Base-by-base conservation (phyloP, 1,284 basidiomycete species). In the Tylopilus orsonianus region DNA sequence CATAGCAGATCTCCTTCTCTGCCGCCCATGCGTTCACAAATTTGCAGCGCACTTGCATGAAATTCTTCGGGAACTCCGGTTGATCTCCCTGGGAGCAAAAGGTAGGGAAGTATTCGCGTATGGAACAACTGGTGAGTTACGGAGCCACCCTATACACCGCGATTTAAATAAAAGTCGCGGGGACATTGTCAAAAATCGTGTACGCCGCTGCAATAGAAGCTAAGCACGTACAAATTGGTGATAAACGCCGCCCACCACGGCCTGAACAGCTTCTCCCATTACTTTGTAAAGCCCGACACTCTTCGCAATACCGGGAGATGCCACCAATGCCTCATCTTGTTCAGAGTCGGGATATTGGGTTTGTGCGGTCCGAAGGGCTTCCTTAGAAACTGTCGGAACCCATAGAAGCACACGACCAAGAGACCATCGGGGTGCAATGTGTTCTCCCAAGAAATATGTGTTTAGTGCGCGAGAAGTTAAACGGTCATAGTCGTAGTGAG, bases 221-320 rank as follows among this genome's bases (percentile, higher is more conserved):
- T 26, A 27, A 45, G 40, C 13, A 79, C 86, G 56, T 58, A 90
- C 88, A 64, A 83, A 87, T 71, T 91, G 86, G 58, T 85, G 80
- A 60, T 81, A 89, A 10, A 90, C 76, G 2, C 83, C 87, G 22
- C 88, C 88, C 27, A 90, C 66, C n/a, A 90, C 72, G 1, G 85
- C 87, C 55, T 85, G 79, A 3, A 90, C 85, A 0, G 82, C 75
- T 45, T 86, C 81, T 6, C 89, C 88, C 59, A 85, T 79, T 22
- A 90, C 80, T 61, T 90, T 90, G 61, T 85, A 86, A 53, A 90
- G 61, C 2, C 88, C 88, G 1, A 83, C 76, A 44, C 75, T 74
- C 53, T 68, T 68, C 45, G 78, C 60, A 9, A 75, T 62, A 49
- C 59, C 46, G 22, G 64, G 60, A 37, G 61, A 58, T 44, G 46